Base-by-base conservation (phyloP, 768 basidiomycete species). In the Lanmaoa pseudosensibilis region DNA sequence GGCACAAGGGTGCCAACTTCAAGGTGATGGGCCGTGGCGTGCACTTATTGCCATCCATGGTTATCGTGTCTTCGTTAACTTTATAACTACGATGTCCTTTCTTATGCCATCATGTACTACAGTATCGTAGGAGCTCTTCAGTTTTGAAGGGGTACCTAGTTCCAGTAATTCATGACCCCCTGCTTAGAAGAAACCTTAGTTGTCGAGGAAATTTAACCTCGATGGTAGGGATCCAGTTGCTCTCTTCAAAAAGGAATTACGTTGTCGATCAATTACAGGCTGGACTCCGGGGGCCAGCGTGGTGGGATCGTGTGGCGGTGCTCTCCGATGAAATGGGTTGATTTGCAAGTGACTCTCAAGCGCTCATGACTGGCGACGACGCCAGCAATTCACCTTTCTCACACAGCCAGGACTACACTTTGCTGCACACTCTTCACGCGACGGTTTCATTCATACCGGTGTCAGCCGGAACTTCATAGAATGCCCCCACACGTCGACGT, bases 401-500 rank as follows among this genome's bases (percentile, higher is more conserved):
- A 45, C 56, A 49, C 54, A 9, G 30, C 43, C 27, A 54, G 12
- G 55, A 39, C 41, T 40, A 43, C 39, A n/a, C 27, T 6, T 4
- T 27, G 2, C 6, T 27, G 27, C 27, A 27, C 27, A 6, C 23
- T 23, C 18, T 36, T 21, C 57, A 38, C 57, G 56, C 38, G 56
- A n/a, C 25, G 27, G 2, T 12, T 41, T 33, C 39, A 23, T 34
- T 46, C 30, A 43, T 34, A 37, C 25, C 13, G 16, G 45, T 34
- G 18, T 19, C 48, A 32, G 9, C 23, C 23, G 23, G 34, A 47
- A 16, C 50, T 39, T 25, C n/a, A 36, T 5, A 55, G 27, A 43
- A 80, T 79, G 76, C 69, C 76, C 9, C 85, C 83, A 15, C 78
- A 84, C 53, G 84, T 89, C 46, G 89, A 93, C 73, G 77, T 92